A percentile compares a stretch with the other conserved stretches of the same genome.
Conservation (phyloP, 345 rosid genomes). For the Microthlaspi erraticum region DNA sequence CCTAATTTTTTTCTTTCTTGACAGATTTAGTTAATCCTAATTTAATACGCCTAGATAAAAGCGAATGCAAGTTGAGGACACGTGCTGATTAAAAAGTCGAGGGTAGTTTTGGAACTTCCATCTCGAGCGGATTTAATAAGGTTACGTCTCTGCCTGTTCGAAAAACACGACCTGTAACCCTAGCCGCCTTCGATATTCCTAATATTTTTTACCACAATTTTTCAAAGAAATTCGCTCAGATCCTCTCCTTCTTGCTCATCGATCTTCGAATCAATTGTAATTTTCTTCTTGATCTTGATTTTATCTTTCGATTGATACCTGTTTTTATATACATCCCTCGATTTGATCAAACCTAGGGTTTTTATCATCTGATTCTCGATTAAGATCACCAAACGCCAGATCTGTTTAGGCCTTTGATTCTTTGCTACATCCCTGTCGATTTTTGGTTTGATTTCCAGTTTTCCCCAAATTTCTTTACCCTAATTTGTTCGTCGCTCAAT, state of each 20-base stretch:
- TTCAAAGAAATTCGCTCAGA: constrained; percentile 31
- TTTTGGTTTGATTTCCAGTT: constrained; percentile 15
- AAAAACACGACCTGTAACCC: constrained; percentile 39
- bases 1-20: neutral
- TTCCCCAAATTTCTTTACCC: constrained; percentile 15
- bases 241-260: constrained; percentile 37
- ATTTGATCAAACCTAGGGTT: constrained; percentile 33
- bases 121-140: constrained; percentile 32
- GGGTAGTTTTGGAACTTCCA: constrained; percentile 8
- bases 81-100: constrained; percentile 15
- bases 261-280: constrained; percentile 40
- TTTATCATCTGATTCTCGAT: constrained; percentile 20
- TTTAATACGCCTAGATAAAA: neutral
- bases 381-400: constrained; percentile 20
- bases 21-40: neutral
- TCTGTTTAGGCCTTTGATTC: constrained; percentile 22
- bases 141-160: constrained; percentile 32
- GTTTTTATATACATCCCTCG: constrained; percentile 22
- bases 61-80: constrained; percentile 17
- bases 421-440: neutral
- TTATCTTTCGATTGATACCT: constrained; percentile 39
- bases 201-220: constrained; percentile 1
- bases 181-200: constrained; percentile 40
- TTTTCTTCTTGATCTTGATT: constrained; percentile 29
- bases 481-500: neutral